Base-by-base conservation (phyloP, 2,329 filamentous ascomycete species). In the Paecilomyces dactylethromorphus region DNA sequence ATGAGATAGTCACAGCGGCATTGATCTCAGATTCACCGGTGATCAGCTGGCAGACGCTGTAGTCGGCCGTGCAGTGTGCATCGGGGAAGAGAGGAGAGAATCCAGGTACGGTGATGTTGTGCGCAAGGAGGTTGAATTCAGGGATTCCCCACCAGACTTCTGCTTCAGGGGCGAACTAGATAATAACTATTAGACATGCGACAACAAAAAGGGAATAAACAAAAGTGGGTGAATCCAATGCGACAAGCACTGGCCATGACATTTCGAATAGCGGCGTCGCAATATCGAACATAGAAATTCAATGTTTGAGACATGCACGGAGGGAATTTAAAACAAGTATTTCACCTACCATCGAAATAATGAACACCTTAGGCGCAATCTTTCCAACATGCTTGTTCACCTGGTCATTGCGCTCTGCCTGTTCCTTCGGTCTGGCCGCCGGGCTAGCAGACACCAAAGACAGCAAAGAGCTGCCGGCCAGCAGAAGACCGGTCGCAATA, bases 11-110 rank as follows among this genome's bases (percentile, higher is more conserved):
- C 6, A 82, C 74, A 0, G 89, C 89, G 0, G 89, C 87, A 69
- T 92, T 92, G 76, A 92, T 90, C 73, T 91, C 88, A 10, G 81
- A 79, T 70, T 88, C 86, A 58, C 88, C 88, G 1, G 85, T 84
- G 8, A 85, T 84, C 53, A 90, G 65, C 68, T 91, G 88, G 73
- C 89, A 92, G 54, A 92, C 76, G 2, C 80, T 77, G 31, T 81
- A 78, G 64, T 85, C 74, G 11, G 75, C 73, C 0, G 84, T 86
- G 71, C 89, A 92, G 70, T 87, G 84, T 0, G 86, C 81, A 18
- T 82, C 74, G 0, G 87, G 87, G 68, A 82, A 90, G 2, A 87
- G 72, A 66, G 87, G 85, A 0, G 86, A 89, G 11, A 89, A 77
- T 1, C 87, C 87, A 0, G 85, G 82, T 0, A 86, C 70, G 2